Conservation (phyloP, 1,284 basidiomycete species). For the Fistulinella cinereoalba region DNA sequence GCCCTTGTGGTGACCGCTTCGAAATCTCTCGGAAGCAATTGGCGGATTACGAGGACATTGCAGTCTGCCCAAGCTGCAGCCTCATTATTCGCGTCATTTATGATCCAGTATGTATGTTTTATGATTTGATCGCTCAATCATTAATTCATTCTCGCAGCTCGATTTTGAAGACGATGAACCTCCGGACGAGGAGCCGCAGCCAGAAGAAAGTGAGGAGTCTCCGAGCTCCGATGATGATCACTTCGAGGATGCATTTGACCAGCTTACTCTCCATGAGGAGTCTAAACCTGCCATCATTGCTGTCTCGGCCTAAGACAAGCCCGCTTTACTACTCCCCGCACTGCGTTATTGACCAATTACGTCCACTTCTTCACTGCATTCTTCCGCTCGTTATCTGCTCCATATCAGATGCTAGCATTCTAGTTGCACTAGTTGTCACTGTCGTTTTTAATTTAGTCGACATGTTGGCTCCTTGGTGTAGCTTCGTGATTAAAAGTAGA, state of each 20-base stretch:
- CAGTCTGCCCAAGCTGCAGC: conserved; percentile 97
- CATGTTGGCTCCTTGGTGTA: background rate
- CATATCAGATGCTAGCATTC: background rate
- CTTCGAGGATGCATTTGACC: conserved; percentile 66
- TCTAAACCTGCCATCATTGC: conserved; percentile 8
- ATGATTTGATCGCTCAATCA: background rate
- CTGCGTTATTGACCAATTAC: no score
- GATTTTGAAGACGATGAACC: conserved; percentile 74
- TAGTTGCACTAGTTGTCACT: background rate
- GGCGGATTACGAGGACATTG: conserved; percentile 89
- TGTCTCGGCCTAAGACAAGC: conserved; percentile 15
- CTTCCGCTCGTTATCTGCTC: no score
- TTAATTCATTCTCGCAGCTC: conserved; percentile 41
- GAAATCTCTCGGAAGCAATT: conserved; percentile 92
- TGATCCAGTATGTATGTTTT: conserved; percentile 75
- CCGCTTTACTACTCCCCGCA: no score
- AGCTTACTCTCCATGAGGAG: conserved; percentile 46
- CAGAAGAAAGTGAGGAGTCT: conserved; percentile 41
- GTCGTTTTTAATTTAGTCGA: background rate
- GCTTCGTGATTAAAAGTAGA: background rate
- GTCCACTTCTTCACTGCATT: background rate
- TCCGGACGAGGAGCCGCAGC: conserved; percentile 44
- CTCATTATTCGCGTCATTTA: conserved; percentile 92
- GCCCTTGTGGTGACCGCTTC: conserved; percentile 97
- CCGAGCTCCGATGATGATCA: conserved; percentile 42